Evolutionary conservation across 1,139 yeast genomes (phyloP).

Genomic region (Protomyces gravidus): DNA sequence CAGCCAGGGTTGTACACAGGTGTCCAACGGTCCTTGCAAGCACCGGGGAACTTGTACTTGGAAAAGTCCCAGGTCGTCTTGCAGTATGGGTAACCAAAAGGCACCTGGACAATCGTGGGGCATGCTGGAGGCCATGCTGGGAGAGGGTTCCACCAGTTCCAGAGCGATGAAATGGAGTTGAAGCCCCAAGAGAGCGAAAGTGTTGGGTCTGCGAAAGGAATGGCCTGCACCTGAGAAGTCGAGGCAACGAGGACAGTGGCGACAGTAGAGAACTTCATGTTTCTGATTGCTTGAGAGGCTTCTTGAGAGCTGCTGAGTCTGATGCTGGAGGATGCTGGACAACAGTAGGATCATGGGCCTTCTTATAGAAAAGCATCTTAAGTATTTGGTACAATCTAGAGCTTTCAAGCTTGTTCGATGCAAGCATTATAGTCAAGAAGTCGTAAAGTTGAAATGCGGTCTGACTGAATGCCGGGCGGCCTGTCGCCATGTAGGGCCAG

Average conservation of each 20-base stretch:
- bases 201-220: background rate
- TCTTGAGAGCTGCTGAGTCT: background rate
- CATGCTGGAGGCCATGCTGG: background rate
- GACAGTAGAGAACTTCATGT: background rate
- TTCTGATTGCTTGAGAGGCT: background rate
- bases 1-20: constrained; percentile 1
- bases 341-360: background rate
- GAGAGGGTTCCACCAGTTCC: background rate
- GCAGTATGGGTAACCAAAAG: constrained; percentile 1
- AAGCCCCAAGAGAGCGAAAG: background rate
- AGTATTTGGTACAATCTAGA: background rate
- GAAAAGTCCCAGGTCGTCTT: background rate
- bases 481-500: no score
- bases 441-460: no score
- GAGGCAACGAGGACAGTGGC: constrained; percentile 1
- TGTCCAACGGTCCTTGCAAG: background rate
- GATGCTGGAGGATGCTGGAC: background rate
- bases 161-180: background rate
- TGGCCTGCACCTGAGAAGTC: background rate
- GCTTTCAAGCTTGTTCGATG: background rate
- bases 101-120: background rate
- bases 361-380: background rate
- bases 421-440: no score
- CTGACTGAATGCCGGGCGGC: no score
- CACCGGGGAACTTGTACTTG: constrained; percentile 1